phyloP scores from a whole-genome alignment of 1,139 yeast genomes.

The Candida tetrigidarum region DNA sequence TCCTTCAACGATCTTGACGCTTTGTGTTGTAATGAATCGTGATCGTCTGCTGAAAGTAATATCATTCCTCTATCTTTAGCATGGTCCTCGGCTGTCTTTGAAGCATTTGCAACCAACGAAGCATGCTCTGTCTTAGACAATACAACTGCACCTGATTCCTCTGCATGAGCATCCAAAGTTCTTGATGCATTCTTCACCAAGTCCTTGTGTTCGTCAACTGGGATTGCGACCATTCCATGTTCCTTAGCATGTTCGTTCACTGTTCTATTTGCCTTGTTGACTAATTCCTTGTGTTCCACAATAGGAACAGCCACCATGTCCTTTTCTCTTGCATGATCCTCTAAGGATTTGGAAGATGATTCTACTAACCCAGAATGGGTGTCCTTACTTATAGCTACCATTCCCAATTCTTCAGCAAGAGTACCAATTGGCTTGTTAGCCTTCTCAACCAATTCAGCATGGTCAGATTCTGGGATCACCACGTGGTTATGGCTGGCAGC shows the following conservation, averaged over 20 bases:
- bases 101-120: slow-evolving; percentile 16
- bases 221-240: slow-evolving; percentile 15
- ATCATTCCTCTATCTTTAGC: slow-evolving; percentile 19
- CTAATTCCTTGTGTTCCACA: slow-evolving; percentile 9
- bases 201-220: slow-evolving; percentile 13
- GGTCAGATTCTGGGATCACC: slow-evolving; percentile 22
- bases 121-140: slow-evolving; percentile 20
- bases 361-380: slow-evolving; percentile 11
- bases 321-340: slow-evolving; percentile 18
- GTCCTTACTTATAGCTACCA: slow-evolving; percentile 13
- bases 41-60: slow-evolving; percentile 3
- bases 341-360: slow-evolving; percentile 12
- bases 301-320: slow-evolving; percentile 17
- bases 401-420: slow-evolving; percentile 19
- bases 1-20: slow-evolving; percentile 10
- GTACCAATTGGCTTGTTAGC: slow-evolving; percentile 21
- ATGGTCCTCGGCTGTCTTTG: slow-evolving; percentile 19
- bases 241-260: slow-evolving; percentile 18
- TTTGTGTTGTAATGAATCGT: slow-evolving; percentile 9
- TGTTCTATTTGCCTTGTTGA: slow-evolving; percentile 9
- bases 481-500: slow-evolving; percentile 23
- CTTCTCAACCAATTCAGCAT: slow-evolving; percentile 13
- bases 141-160: background rate
- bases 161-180: slow-evolving; percentile 16
- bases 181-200: slow-evolving; percentile 16